Evolutionary conservation across 805 yeast species (phyloP), one percentile per base, ranked within the genome.

Genomic region (Maudiozyma bulderi): DNA sequence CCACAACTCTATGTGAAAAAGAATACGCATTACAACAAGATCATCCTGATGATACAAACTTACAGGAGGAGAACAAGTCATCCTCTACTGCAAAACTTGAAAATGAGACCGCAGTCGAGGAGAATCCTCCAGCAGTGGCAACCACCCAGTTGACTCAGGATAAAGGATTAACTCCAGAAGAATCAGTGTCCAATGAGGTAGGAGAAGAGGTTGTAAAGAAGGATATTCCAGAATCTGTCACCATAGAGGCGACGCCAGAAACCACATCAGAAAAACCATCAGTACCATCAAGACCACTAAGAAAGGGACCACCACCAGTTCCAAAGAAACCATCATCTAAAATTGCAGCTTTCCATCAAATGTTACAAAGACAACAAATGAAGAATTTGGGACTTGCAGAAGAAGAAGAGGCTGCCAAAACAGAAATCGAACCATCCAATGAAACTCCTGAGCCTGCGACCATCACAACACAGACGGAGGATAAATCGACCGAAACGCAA

Each of bases 331-430:
- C 87, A 14, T 84, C 91, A 0, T 81, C 88, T 1, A 83, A 75
- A 53, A 85, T 85, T 51, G 89, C 90, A 1, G 89, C 89, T 0
- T 85, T 85, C 62, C 95, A 85, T 59, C 84, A 83, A 58, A 79
- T 83, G 84, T 70, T 85, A 48, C 77, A 76, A 45, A 71, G 73
- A 52, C 75, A 73, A 52, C 81, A 77, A 57, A 61, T 65, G 35
- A 66, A 70, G 49, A 71, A 72, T 41, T 74, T 81, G 56, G 86
- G 80, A 55, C 6, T 46, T 11, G 38, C 80, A 76, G 47, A 48
- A 73, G 20, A 80, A 76, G 47, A 48, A 73, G 20, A 20, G 14
- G 33, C 14, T 31, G 6, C 31, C 3, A 38, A 31, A 15, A 34
- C 32, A 8, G 26, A 20, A 10, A 15, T 3, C 76, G 73, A 67